Percentiles rank a stretch among this genome's conserved stretches.
phyloP scores from a whole-genome alignment of 345 rosid species.

The Kernera saxatilis region DNA sequence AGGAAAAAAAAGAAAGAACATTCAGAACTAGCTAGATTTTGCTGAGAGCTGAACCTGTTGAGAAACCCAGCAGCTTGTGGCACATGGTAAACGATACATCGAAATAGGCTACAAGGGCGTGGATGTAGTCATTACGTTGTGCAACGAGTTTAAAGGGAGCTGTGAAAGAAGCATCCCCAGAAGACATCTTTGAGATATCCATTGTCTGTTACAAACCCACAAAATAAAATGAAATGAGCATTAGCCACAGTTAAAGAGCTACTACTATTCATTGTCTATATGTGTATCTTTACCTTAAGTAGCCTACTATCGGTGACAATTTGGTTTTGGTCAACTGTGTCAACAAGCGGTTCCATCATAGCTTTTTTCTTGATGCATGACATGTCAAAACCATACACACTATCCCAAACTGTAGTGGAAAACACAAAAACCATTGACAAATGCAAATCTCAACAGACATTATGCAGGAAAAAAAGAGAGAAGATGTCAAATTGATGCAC shows the following conservation, averaged over 20 bases:
- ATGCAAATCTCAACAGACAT: not conserved
- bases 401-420: slow-evolving; percentile 70
- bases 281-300: slow-evolving; percentile 57
- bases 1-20: not conserved
- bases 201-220: slow-evolving; percentile 56
- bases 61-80: slow-evolving; percentile 91
- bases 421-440: not conserved
- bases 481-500: not conserved
- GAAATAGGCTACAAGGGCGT: slow-evolving; percentile 96
- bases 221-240: not conserved
- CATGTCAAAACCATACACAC: slow-evolving; percentile 94
- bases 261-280: not conserved
- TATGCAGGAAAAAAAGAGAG: not conserved
- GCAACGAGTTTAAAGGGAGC: slow-evolving; percentile 94
- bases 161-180: slow-evolving; percentile 96
- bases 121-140: slow-evolving; percentile 94
- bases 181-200: slow-evolving; percentile 93
- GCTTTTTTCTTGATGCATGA: slow-evolving; percentile 98
- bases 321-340: slow-evolving; percentile 89
- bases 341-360: slow-evolving; percentile 95
- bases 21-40: not conserved
- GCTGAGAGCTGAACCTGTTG: slow-evolving; percentile 60
- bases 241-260: slow-evolving; percentile 2
- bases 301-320: slow-evolving; percentile 76
- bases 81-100: slow-evolving; percentile 96